Percentiles rank a stretch among this genome's conserved stretches.
These are phyloP conservation scores for Colletotrichum sp. DNA, from an alignment of 2,329 filamentous ascomycete genomes.

Conservation along the genomic window DNA sequence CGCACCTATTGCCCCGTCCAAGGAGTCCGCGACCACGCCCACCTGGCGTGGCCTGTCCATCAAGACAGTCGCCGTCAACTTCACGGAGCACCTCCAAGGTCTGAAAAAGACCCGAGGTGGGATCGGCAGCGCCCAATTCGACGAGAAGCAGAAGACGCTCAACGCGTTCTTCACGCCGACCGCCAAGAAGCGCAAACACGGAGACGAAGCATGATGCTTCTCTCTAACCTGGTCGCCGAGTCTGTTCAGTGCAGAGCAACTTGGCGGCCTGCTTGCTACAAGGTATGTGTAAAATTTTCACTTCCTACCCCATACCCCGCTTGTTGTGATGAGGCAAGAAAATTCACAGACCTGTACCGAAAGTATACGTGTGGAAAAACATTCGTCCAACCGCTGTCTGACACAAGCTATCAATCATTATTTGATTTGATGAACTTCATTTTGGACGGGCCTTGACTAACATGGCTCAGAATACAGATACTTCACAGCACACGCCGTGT, in stretches of 20 bases:
- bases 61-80: conserved; percentile 67
- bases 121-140: conserved; percentile 78
- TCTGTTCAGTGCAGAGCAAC: background rate
- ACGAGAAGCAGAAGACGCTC: conserved; percentile 76
- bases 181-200: conserved; percentile 54
- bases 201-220: conserved; percentile 23
- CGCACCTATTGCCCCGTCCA: background rate
- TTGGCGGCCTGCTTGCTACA: conserved; percentile 7
- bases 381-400: conserved; percentile 87
- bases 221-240: background rate
- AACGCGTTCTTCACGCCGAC: conserved; percentile 70
- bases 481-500: no score
- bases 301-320: conserved; percentile 29
- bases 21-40: conserved; percentile 21
- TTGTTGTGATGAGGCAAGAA: conserved; percentile 72
- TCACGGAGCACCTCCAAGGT: conserved; percentile 70
- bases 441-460: conserved; percentile 4
- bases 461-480: background rate
- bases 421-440: conserved; percentile 3
- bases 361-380: conserved; percentile 68
- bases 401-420: conserved; percentile 34
- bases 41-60: conserved; percentile 47
- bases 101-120: conserved; percentile 83
- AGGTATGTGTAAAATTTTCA: conserved; percentile 40
- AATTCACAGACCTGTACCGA: conserved; percentile 88